Evolutionary conservation across 2,329 filamentous ascomycete species (phyloP).

Genomic region (Stagonosporopsis tanaceti): DNA sequence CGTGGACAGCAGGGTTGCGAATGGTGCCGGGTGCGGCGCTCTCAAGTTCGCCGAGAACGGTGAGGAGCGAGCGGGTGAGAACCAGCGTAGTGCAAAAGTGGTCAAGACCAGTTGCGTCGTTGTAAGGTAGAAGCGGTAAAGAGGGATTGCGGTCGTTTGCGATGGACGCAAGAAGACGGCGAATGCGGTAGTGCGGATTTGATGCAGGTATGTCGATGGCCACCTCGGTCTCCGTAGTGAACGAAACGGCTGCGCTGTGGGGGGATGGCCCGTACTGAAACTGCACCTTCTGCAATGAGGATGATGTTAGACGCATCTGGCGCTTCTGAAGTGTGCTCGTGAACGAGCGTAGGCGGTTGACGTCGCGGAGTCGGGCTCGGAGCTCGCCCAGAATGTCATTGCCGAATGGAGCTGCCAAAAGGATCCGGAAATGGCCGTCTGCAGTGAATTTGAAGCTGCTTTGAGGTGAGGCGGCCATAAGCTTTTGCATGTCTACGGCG

Average conservation of each 20-base stretch:
- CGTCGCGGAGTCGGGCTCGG: slow-evolving; percentile 66
- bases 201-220: slow-evolving; percentile 66
- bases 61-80: slow-evolving; percentile 70
- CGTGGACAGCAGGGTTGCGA: slow-evolving; percentile 44
- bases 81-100: slow-evolving; percentile 66
- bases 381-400: slow-evolving; percentile 67
- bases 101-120: slow-evolving; percentile 58
- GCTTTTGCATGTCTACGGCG: slow-evolving; percentile 46
- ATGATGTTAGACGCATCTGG: slow-evolving; percentile 66
- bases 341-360: slow-evolving; percentile 75
- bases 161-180: slow-evolving; percentile 65
- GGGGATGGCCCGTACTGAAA: slow-evolving; percentile 70
- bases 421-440: slow-evolving; percentile 69
- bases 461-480: slow-evolving; percentile 59
- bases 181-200: slow-evolving; percentile 73
- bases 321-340: slow-evolving; percentile 68
- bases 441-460: slow-evolving; percentile 69
- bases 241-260: slow-evolving; percentile 65
- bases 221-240: slow-evolving; percentile 59
- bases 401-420: slow-evolving; percentile 66
- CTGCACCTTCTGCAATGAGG: slow-evolving; percentile 64
- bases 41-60: slow-evolving; percentile 68
- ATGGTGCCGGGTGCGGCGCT: slow-evolving; percentile 49
- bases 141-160: slow-evolving; percentile 66
- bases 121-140: slow-evolving; percentile 63